These are phyloP conservation scores for Kingdonia uniflora DNA, from an alignment of 164 flowering plant species.

Conservation along the genomic window DNA sequence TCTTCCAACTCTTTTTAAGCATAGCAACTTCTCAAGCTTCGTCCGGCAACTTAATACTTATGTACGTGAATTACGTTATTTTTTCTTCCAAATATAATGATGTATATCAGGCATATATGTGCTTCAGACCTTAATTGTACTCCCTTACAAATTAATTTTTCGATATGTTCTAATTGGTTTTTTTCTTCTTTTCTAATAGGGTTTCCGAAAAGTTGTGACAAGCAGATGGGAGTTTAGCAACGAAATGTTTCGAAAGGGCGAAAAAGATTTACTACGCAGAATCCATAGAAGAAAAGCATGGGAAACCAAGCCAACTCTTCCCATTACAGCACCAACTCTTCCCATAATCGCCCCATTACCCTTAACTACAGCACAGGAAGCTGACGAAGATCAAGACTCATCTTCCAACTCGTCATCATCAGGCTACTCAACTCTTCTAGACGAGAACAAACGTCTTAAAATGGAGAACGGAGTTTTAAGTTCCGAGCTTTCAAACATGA, in stretches of 20 bases:
- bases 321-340: neutral
- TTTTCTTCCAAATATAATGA: neutral
- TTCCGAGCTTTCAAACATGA: slow-evolving; percentile 6
- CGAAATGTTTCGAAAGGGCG: slow-evolving; percentile 7
- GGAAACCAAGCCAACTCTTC: neutral
- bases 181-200: neutral
- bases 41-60: slow-evolving; percentile 86
- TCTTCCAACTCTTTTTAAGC: slow-evolving; percentile 24
- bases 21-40: slow-evolving; percentile 88
- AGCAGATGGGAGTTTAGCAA: slow-evolving; percentile 8
- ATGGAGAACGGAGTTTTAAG: slow-evolving; percentile 2
- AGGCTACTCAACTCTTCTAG: neutral
- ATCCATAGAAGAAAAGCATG: slow-evolving; percentile 8
- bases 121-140: neutral
- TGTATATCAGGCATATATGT: neutral
- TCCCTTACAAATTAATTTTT: neutral
- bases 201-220: slow-evolving; percentile 5
- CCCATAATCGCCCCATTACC: neutral
- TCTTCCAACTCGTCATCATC: slow-evolving; percentile 4
- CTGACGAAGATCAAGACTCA: neutral
- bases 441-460: slow-evolving; percentile 6
- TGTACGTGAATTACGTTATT: slow-evolving; percentile 19
- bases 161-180: neutral
- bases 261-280: slow-evolving; percentile 1
- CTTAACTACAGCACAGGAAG: neutral